Evolutionary conservation across 2,329 filamentous ascomycete species (phyloP).

Genomic region (Aurifilum marmelostoma): DNA sequence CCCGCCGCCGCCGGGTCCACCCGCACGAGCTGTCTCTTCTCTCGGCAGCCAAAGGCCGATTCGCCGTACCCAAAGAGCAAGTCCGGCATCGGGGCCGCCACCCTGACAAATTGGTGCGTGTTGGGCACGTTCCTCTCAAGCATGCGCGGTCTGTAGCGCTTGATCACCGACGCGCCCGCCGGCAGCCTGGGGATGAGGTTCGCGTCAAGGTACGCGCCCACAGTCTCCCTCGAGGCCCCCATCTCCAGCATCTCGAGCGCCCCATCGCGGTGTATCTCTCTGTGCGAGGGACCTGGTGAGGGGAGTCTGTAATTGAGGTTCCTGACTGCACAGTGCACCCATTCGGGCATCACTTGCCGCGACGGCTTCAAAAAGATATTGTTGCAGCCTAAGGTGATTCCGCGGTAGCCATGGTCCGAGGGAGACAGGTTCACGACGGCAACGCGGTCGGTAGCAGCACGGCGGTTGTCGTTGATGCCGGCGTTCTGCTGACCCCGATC

Average conservation of each 20-base stretch:
- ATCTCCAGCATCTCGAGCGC: not conserved
- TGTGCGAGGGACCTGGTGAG: no score
- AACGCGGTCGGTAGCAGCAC: no score
- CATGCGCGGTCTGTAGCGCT: slow-evolving; percentile 12
- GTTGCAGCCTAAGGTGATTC: no score
- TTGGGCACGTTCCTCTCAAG: slow-evolving; percentile 25
- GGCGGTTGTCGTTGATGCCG: no score
- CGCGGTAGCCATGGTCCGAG: no score
- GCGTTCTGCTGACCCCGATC: no score
- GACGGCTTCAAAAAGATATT: no score
- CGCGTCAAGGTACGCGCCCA: not conserved
- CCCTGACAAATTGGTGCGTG: slow-evolving; percentile 30
- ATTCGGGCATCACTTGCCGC: no score
- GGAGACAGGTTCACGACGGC: no score
- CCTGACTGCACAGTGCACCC: no score
- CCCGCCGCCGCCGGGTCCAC: slow-evolving; percentile 31
- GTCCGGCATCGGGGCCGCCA: slow-evolving; percentile 33
- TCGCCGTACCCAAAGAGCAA: slow-evolving; percentile 33
- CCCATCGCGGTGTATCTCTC: no score
- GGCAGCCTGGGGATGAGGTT: not conserved
- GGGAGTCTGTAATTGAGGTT: not conserved
- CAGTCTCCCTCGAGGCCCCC: not conserved
- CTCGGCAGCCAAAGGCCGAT: slow-evolving; percentile 25
- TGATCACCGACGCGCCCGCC: not conserved
- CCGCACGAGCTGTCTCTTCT: slow-evolving; percentile 32